Percentiles rank a stretch among this genome's conserved stretches.
phyloP scores from a whole-genome alignment of 768 basidiomycete genomes.

The Boletus sp. region DNA sequence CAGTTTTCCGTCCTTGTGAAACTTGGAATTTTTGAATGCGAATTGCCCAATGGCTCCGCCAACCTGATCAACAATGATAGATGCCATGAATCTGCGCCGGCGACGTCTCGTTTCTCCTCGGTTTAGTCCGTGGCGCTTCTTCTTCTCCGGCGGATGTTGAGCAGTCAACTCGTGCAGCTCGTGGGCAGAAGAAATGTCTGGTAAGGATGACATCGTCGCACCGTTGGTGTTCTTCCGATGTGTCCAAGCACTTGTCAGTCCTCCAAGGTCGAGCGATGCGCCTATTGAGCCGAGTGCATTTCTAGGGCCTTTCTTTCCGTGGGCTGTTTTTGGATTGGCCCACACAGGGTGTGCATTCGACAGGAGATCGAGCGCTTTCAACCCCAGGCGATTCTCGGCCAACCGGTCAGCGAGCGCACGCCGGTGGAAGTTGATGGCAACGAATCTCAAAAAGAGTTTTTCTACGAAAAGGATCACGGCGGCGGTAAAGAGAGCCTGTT shows the following conservation, averaged over 20 bases:
- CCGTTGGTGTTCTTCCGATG: constrained; percentile 15
- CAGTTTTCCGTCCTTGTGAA: constrained; percentile 53
- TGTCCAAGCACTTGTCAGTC: constrained; percentile 8
- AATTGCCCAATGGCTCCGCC: constrained; percentile 65
- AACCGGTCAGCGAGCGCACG: constrained; percentile 73
- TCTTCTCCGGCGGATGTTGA: constrained; percentile 8
- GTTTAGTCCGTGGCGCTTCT: constrained; percentile 15
- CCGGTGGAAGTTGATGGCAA: constrained; percentile 79
- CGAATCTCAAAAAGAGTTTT: constrained; percentile 65
- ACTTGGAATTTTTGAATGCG: constrained; percentile 62
- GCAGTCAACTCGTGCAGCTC: constrained; percentile 15
- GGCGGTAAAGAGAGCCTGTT: constrained; percentile 45
- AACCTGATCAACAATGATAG: constrained; percentile 69
- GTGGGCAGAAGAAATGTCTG: not conserved
- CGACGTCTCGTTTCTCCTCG: constrained; percentile 39
- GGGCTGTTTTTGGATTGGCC: constrained; percentile 34
- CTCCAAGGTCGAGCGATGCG: constrained; percentile 35
- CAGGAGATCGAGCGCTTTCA: constrained; percentile 67
- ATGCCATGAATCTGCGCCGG: constrained; percentile 51
- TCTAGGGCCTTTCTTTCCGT: constrained; percentile 47
- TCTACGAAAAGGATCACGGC: constrained; percentile 45
- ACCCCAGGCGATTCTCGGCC: constrained; percentile 63
- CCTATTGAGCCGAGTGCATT: constrained; percentile 36
- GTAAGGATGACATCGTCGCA: constrained; percentile 2
- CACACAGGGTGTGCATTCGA: constrained; percentile 58